Conservation (phyloP, 768 basidiomycete species). For the Scleroderma citrinum region DNA sequence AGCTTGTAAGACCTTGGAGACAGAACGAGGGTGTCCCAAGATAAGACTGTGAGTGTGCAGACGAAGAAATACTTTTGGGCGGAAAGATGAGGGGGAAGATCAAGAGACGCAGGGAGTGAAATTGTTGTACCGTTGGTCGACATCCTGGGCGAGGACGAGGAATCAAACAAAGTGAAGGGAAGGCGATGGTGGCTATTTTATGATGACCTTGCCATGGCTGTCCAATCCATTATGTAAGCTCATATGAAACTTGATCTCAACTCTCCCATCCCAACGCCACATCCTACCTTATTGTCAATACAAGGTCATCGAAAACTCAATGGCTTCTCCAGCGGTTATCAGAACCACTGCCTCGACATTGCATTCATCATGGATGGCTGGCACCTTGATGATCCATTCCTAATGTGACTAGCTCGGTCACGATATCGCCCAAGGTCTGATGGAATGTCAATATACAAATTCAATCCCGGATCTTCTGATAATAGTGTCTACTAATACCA, state of each 20-base stretch:
- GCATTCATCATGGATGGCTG: too few species aligned
- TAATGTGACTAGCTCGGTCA: too few species aligned
- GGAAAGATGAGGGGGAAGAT: conserved; percentile 69
- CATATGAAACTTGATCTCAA: neutral
- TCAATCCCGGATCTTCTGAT: too few species aligned
- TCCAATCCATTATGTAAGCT: conserved; percentile 1
- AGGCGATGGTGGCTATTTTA: conserved; percentile 4
- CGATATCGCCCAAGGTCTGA: too few species aligned
- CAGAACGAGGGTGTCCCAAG: conserved; percentile 85
- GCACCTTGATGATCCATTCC: too few species aligned
- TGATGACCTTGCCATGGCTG: neutral
- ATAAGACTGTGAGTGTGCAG: conserved; percentile 83
- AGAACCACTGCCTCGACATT: too few species aligned
- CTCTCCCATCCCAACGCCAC: neutral
- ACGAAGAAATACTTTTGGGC: conserved; percentile 90
- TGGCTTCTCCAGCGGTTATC: too few species aligned
- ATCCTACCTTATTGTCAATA: too few species aligned
- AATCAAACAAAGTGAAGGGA: neutral
- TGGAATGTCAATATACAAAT: too few species aligned
- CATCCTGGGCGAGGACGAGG: conserved; percentile 13
- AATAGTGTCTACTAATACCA: too few species aligned
- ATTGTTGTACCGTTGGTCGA: conserved; percentile 3
- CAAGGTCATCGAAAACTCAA: too few species aligned
- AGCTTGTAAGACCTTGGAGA: conserved; percentile 75
- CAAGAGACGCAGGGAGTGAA: conserved; percentile 58